A percentile compares a stretch with the other conserved stretches of the same genome.
Conservation (phyloP, 345 rosid species). For the Bruguiera sexangula region DNA sequence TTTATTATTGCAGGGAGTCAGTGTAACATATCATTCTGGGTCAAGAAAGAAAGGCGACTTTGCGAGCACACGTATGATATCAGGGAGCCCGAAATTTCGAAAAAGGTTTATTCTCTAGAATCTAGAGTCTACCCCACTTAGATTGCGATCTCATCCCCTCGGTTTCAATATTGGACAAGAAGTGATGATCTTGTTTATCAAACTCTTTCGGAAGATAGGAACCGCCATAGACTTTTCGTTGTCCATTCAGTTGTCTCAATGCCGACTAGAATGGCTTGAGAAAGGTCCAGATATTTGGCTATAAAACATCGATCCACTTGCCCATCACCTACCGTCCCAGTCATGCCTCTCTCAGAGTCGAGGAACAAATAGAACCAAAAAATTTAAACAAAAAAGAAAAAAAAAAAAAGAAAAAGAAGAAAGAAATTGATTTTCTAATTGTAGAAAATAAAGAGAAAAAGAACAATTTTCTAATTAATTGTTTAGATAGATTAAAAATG, state of each 20-base stretch:
- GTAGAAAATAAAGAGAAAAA: too few species aligned
- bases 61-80: too few species aligned
- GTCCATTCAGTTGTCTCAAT: constrained; percentile 13
- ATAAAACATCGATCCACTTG: neutral
- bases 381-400: too few species aligned
- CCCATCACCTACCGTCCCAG: neutral
- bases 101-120: too few species aligned
- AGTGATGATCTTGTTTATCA: constrained; percentile 13
- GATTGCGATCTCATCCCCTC: neutral
- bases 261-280: neutral
- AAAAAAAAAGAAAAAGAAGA: too few species aligned
- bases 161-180: constrained; percentile 6
- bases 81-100: too few species aligned
- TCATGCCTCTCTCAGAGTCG: too few species aligned
- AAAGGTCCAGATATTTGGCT: neutral
- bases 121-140: neutral
- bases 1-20: neutral
- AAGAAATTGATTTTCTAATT: too few species aligned
- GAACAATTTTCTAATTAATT: too few species aligned
- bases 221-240: constrained; percentile 9
- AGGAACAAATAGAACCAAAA: too few species aligned
- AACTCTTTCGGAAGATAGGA: constrained; percentile 7
- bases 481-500: too few species aligned
- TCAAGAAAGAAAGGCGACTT: too few species aligned
- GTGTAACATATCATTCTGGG: neutral